Conservation (phyloP, 106 monocot species). For the Agapanthus africanus region DNA sequence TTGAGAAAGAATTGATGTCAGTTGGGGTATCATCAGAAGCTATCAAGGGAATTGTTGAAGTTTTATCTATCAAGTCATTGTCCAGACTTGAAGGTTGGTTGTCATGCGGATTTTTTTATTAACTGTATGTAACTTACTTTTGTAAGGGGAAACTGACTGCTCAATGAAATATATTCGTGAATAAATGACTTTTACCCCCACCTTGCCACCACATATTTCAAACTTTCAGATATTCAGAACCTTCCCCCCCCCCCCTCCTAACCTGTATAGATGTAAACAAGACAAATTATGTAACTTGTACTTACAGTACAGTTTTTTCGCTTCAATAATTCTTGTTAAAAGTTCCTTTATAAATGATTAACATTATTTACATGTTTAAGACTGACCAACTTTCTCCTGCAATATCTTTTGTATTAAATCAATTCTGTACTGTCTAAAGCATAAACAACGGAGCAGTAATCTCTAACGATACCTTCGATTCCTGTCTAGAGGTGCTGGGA, state of each 20-base stretch:
- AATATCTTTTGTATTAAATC: neutral
- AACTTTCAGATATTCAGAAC: neutral
- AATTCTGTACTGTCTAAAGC: neutral
- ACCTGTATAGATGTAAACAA: neutral
- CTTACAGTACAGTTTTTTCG: neutral
- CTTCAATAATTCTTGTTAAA: neutral
- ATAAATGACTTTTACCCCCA: too few relatives aligned
- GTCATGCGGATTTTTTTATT: neutral
- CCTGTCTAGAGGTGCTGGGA: constrained; percentile 65
- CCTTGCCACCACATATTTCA: constrained; percentile 2
- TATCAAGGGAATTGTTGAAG: constrained; percentile 72
- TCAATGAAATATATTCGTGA: neutral
- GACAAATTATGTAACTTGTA: neutral
- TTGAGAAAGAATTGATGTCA: constrained; percentile 68
- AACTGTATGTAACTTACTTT: too few relatives aligned
- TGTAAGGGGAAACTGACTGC: neutral
- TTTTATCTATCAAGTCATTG: constrained; percentile 77
- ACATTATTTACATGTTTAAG: neutral
- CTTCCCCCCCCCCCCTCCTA: neutral
- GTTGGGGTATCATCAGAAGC: constrained; percentile 61
- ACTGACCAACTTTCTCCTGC: neutral
- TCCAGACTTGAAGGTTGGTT: constrained; percentile 82
- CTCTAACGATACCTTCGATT: constrained; percentile 2
- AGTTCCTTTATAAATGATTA: neutral
- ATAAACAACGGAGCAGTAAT: neutral